Evolutionary conservation across 768 basidiomycete genomes (phyloP).

Genomic region (Glaciozyma antarctica): DNA sequence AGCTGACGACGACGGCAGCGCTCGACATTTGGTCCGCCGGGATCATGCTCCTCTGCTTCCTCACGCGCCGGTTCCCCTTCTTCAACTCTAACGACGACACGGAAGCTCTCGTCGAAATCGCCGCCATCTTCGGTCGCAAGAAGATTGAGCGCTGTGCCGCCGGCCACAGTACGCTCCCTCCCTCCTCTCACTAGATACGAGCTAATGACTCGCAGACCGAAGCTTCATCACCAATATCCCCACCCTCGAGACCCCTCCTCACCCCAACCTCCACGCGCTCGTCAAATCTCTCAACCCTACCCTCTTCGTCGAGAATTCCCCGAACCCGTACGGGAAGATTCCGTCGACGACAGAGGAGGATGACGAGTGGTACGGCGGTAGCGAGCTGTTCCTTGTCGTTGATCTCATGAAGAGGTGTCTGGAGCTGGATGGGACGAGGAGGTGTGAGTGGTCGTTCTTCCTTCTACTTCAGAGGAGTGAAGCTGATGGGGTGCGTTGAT

Average conservation of each 20-base stretch:
- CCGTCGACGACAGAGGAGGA: slow-evolving; percentile 22
- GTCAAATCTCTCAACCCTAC: slow-evolving; percentile 67
- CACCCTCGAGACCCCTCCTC: slow-evolving; percentile 55
- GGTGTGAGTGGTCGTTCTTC: slow-evolving; percentile 36
- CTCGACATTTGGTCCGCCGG: slow-evolving; percentile 96
- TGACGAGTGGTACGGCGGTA: slow-evolving; percentile 41
- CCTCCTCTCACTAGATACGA: background rate
- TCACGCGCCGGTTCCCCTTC: slow-evolving; percentile 82
- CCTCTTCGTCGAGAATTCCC: slow-evolving; percentile 45
- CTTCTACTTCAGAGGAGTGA: background rate
- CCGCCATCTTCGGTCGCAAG: slow-evolving; percentile 68
- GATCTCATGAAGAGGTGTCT: slow-evolving; percentile 66
- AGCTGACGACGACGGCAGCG: slow-evolving; percentile 47
- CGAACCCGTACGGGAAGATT: slow-evolving; percentile 40
- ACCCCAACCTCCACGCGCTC: slow-evolving; percentile 59
- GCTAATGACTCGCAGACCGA: slow-evolving; percentile 51
- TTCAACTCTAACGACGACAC: slow-evolving; percentile 89
- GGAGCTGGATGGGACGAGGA: slow-evolving; percentile 63
- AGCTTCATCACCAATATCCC: slow-evolving; percentile 86
- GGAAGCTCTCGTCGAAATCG: slow-evolving; percentile 92
- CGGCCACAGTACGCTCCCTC: slow-evolving; percentile 63
- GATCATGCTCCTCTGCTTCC: slow-evolving; percentile 81
- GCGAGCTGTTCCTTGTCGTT: slow-evolving; percentile 54
- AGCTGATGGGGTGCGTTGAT: slow-evolving; percentile 54
- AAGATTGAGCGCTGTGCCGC: slow-evolving; percentile 77